Evolutionary conservation across 352 stramenopile genomes (phyloP), one percentile per base, ranked within the genome.

Genomic region (Elongisporangium prolatum): DNA sequence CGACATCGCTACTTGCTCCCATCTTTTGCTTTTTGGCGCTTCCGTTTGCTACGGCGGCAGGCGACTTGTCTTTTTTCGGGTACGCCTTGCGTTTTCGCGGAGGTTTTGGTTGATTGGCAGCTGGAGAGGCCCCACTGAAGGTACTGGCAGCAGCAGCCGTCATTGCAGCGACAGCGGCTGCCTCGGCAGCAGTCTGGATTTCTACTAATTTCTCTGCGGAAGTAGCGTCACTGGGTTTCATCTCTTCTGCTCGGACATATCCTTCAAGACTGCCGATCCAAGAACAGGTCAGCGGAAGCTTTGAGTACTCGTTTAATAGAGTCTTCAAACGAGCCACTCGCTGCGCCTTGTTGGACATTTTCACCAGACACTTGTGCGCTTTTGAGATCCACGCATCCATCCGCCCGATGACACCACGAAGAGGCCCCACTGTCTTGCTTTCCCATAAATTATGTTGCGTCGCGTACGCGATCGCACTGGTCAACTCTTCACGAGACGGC

Each of bases 271-370:
- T 82, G 18, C 52, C 47, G 13, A 75, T 60, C 63, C 67, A 75
- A 10, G 58, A 53, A 51, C 71, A 93, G 13, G 86, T 93, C 20
- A 96, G 58, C 16, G 86, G 86, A 14, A 96, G 75, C 65, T 96
- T 96, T 25, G 84, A 89, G 68, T 96, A 96, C 57, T 96, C 86
- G 60, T 95, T 96, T 66, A 95, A 66, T 14, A 95, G 63, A 22
- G 75, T 55, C 52, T 93, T 91, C 48, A 94, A 58, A 3, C 81
- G 73, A 2, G 77, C 61, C 18, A 86, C 40, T 11, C 82, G 83
- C 48, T 93, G 85, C 17, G 75, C 60, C 56, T 80, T 84, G 53
- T 57, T 88, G 5, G 67, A 56, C 40, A 73, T 60, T 62, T 93
- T 96, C 1, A 69, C 69, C 56, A 96, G 68, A 21, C 66, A 86